phyloP scores from a whole-genome alignment of 352 stramenopile species.

The Pythium grandisporangium region DNA sequence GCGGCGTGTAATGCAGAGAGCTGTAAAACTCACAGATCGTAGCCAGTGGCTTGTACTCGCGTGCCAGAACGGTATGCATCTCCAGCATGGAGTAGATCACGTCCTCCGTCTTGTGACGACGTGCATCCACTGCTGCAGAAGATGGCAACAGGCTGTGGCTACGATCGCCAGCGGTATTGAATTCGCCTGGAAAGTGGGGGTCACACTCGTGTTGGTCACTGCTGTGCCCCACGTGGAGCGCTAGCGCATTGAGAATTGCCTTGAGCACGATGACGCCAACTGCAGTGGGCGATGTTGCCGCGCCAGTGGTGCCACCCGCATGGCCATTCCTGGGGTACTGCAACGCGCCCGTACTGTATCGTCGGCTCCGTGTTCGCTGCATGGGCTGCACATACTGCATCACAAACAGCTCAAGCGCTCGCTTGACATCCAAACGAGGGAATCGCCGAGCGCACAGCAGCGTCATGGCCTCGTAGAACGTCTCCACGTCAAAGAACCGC shows the following conservation, averaged over 20 bases:
- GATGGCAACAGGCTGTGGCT: no score
- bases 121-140: no score
- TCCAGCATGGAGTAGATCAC: slow-evolving; percentile 72
- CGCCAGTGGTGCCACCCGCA: not conserved
- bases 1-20: slow-evolving; percentile 22
- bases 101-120: slow-evolving; percentile 35
- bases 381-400: slow-evolving; percentile 37
- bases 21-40: slow-evolving; percentile 77
- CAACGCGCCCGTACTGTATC: slow-evolving; percentile 1
- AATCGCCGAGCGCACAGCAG: slow-evolving; percentile 53
- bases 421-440: slow-evolving; percentile 39
- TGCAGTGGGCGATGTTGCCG: slow-evolving; percentile 14
- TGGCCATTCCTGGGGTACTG: no score
- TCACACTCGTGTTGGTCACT: slow-evolving; percentile 9
- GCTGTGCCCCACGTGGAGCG: slow-evolving; percentile 27
- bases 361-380: slow-evolving; percentile 13
- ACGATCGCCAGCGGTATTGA: no score
- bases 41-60: slow-evolving; percentile 53
- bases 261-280: slow-evolving; percentile 22
- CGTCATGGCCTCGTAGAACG: slow-evolving; percentile 67
- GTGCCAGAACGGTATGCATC: slow-evolving; percentile 52
- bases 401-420: slow-evolving; percentile 43
- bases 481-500: slow-evolving; percentile 56
- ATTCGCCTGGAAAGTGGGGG: no score
- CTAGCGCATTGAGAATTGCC: slow-evolving; percentile 36